A percentile compares a stretch with the other conserved stretches of the same genome.
These are phyloP conservation scores for Clarireedia sp. DNA, from an alignment of 2,329 filamentous ascomycete genomes.

Conservation along the genomic window DNA sequence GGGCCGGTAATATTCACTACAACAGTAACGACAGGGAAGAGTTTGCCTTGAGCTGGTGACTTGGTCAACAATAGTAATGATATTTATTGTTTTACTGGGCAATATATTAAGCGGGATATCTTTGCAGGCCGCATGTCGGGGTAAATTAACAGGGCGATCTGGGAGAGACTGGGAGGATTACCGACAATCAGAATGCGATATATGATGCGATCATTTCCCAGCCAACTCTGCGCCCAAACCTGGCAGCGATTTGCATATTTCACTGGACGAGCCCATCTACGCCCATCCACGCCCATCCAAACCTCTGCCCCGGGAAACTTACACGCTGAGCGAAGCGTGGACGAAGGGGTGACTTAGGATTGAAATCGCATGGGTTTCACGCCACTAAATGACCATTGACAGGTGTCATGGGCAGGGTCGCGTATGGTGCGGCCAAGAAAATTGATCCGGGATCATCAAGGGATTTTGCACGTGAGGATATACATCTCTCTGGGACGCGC, in stretches of 20 bases:
- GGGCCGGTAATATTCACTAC: slow-evolving; percentile 6
- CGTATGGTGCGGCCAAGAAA: neutral
- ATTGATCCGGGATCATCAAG: neutral
- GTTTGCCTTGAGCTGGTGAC: slow-evolving; percentile 2
- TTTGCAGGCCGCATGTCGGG: slow-evolving; percentile 2
- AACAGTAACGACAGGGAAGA: neutral
- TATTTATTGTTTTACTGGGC: slow-evolving; percentile 12
- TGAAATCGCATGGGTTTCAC: neutral
- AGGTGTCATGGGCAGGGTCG: neutral
- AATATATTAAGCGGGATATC: slow-evolving; percentile 13
- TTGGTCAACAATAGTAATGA: slow-evolving; percentile 2
- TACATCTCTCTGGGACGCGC: neutral
- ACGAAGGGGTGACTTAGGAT: neutral
- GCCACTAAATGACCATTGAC: slow-evolving; percentile 6
- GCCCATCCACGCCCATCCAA: neutral
- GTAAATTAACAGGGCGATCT: slow-evolving; percentile 1
- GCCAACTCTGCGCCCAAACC: neutral
- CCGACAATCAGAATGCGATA: slow-evolving; percentile 2
- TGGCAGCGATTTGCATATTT: slow-evolving; percentile 2
- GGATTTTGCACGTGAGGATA: slow-evolving; percentile 2
- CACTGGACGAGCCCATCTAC: neutral
- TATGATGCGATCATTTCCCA: neutral
- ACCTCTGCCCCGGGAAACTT: neutral
- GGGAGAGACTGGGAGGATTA: slow-evolving; percentile 5
- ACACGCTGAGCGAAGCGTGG: slow-evolving; percentile 1